Evolutionary conservation across 495 filamentous ascomycete species (phyloP).

Genomic region (Hypoxylon lenormandii): DNA sequence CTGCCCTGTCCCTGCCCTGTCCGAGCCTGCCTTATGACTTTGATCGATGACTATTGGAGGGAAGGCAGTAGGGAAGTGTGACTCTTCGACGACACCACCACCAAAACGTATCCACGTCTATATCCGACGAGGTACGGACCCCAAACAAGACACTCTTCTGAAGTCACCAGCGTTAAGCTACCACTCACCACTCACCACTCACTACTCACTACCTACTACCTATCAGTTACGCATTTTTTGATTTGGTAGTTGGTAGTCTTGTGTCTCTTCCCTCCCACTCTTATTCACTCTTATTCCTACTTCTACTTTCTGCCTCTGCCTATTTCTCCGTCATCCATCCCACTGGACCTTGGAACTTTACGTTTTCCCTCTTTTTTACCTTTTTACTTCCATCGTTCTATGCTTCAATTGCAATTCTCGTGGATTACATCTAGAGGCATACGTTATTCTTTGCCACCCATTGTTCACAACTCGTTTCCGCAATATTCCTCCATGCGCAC

Average conservation of each 20-base stretch:
- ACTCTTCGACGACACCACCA: conserved; percentile 52
- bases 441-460: conserved; percentile 18
- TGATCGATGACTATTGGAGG: conserved; percentile 46
- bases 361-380: conserved; percentile 11
- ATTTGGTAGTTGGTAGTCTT: conserved; percentile 4
- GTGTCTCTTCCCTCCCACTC: conserved; percentile 6
- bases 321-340: conserved; percentile 11
- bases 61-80: conserved; percentile 37
- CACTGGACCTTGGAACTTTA: conserved; percentile 8
- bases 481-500: conserved; percentile 19
- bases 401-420: background rate
- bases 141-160: conserved; percentile 32
- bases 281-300: conserved; percentile 3
- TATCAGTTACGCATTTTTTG: conserved; percentile 1
- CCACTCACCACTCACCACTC: no score
- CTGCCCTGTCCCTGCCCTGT: conserved; percentile 39
- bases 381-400: conserved; percentile 8
- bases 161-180: conserved; percentile 42
- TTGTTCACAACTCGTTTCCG: conserved; percentile 8
- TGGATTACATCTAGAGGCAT: background rate
- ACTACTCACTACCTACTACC: no score
- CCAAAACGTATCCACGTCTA: conserved; percentile 52
- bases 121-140: conserved; percentile 47
- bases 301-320: background rate
- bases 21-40: conserved; percentile 48